Conservation (phyloP, 1,284 basidiomycete genomes). For the Ceratorhiza oryzae-sativae region DNA sequence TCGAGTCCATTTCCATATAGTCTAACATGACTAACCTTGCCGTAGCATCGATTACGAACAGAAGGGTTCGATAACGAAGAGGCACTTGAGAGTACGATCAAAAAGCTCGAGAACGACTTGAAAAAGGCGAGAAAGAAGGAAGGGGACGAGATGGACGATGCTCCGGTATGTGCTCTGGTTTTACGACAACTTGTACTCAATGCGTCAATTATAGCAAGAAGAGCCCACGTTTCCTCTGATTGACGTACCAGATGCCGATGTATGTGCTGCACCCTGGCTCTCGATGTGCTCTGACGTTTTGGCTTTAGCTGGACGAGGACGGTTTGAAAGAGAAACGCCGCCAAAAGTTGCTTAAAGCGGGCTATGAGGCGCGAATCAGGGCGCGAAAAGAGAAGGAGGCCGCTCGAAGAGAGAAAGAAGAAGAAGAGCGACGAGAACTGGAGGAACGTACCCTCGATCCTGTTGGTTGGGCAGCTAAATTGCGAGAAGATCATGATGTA, state of each 20-base stretch:
- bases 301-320: slow-evolving; percentile 84
- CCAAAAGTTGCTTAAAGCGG: slow-evolving; percentile 93
- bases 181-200: slow-evolving; percentile 1
- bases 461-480: slow-evolving; percentile 71
- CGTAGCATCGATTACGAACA: slow-evolving; percentile 63
- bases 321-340: slow-evolving; percentile 93
- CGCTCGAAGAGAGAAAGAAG: slow-evolving; percentile 77
- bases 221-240: slow-evolving; percentile 89
- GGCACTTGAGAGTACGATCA: slow-evolving; percentile 72
- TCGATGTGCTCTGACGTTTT: not conserved
- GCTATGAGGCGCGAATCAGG: slow-evolving; percentile 89
- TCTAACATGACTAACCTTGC: slow-evolving; percentile 48
- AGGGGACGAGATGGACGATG: slow-evolving; percentile 65
- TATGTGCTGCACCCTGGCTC: slow-evolving; percentile 46
- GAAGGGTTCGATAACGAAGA: slow-evolving; percentile 80
- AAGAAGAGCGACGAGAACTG: slow-evolving; percentile 76
- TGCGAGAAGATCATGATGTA: slow-evolving; percentile 82
- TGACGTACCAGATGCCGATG: slow-evolving; percentile 89
- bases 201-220: slow-evolving; percentile 56
- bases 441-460: slow-evolving; percentile 79
- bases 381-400: slow-evolving; percentile 88
- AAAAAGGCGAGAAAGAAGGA: slow-evolving; percentile 79
- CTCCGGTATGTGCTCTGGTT: slow-evolving; percentile 49
- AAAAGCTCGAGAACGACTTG: slow-evolving; percentile 74
- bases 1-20: slow-evolving; percentile 36